Evolutionary conservation across 2,329 filamentous ascomycete species (phyloP), one percentile per base, ranked within the genome.

Genomic region (Diaporthe destruens): DNA sequence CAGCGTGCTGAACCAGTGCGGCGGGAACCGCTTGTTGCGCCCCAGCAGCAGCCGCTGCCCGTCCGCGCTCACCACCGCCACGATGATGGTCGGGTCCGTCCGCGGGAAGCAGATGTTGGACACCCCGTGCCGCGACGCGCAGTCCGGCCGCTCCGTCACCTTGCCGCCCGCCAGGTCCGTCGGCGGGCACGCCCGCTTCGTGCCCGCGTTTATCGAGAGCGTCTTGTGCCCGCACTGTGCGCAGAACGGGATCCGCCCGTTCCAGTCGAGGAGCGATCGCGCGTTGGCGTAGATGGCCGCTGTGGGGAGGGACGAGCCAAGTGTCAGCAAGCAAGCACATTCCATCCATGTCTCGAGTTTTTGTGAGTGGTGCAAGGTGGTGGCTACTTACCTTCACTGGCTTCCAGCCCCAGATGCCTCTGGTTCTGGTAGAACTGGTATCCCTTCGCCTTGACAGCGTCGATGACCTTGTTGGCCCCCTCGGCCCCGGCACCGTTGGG

Each of bases 1-100:
- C 14, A 99, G 90, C 0, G 95, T 97, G 77, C 91, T 94, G 86
- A 96, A 98, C 94, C 93, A 98, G 81, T 93, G 81, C 1, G 89
- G 86, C 0, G 96, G 96, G 88, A 92, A 99, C 69, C 94, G 89
- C 82, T 93, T 93, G 79, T 94, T 91, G 18, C 96, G 91, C 49
- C 96, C 96, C 0, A 99, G 91, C 9, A 99, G 89, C 51, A 98
- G 84, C 74, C 90, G 90, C 76, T 91, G 88, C 65, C 93, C 93
- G 77, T 97, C 94, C 66, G 91, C 87, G 69, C 93, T 97, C 42
- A 98, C 89, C 14, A 98, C 92, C 0, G 95, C 96, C 84, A 97
- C 95, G 83, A 99, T 99, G 81, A 98, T 95, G 36, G 94, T 97
- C 0, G 95, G 95, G 78, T 98, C 95, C 2, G 96, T 98, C 66